A percentile compares a stretch with the other conserved stretches of the same genome.
Evolutionary conservation across 2,329 filamentous ascomycete species (phyloP).

Genomic region (Diplodia scrobiculata): DNA sequence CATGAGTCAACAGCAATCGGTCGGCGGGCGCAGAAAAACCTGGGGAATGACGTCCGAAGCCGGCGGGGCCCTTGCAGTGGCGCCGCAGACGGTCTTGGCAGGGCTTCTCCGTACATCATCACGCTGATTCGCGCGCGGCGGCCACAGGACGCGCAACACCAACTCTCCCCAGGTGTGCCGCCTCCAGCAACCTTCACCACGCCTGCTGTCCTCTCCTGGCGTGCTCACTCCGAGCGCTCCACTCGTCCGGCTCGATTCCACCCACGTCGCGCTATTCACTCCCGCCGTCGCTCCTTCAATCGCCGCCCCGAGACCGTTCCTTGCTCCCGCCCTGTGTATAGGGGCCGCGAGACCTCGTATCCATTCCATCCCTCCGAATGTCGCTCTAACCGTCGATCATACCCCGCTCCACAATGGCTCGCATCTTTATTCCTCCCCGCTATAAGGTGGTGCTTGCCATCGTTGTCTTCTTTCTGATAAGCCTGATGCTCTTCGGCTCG

Average conservation of each 20-base stretch:
- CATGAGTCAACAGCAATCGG: conserved; percentile 21
- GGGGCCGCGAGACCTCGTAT: conserved; percentile 18
- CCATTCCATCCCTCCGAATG: conserved; percentile 13
- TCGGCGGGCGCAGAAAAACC: conserved; percentile 20
- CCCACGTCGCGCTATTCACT: background rate
- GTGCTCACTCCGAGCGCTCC: background rate
- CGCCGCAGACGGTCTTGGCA: conserved; percentile 14
- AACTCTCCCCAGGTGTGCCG: conserved; percentile 1
- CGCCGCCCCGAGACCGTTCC: conserved; percentile 2
- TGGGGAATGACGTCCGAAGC: conserved; percentile 29
- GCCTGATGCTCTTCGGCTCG: conserved; percentile 45
- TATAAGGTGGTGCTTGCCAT: conserved; percentile 51
- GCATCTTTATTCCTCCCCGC: conserved; percentile 34
- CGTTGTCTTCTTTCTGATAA: conserved; percentile 39
- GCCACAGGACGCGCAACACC: conserved; percentile 22
- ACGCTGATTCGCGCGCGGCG: conserved; percentile 19
- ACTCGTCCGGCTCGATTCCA: background rate
- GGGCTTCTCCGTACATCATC: background rate
- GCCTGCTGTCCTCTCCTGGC: background rate
- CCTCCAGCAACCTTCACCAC: background rate
- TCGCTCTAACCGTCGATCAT: conserved; percentile 13
- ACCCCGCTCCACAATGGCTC: conserved; percentile 17
- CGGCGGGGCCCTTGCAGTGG: conserved; percentile 21
- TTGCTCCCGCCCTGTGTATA: conserved; percentile 17
- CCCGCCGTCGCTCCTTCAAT: conserved; percentile 10